phyloP scores from a whole-genome alignment of 768 basidiomycete species.

The Agaricus subrufescens region DNA sequence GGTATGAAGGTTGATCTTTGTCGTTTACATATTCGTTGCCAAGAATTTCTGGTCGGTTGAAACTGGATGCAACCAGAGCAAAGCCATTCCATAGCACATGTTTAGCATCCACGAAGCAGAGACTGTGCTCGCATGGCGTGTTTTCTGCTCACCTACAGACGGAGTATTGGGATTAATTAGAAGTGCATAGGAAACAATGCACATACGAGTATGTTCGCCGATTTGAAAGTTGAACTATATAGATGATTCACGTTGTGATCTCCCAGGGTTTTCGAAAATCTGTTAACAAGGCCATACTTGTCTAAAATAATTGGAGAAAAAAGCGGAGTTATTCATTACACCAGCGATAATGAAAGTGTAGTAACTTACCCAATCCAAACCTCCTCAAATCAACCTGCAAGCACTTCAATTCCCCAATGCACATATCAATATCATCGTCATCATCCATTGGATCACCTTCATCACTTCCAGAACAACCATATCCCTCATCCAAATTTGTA shows the following conservation, averaged over 20 bases:
- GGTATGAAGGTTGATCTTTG: too few relatives aligned
- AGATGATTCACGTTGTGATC: slow-evolving; percentile 76
- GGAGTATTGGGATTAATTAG: neutral
- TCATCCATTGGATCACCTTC: slow-evolving; percentile 14
- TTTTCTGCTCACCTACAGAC: slow-evolving; percentile 47
- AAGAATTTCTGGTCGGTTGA: too few relatives aligned
- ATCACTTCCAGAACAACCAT: slow-evolving; percentile 11
- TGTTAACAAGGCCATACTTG: slow-evolving; percentile 73
- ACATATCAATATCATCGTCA: slow-evolving; percentile 28
- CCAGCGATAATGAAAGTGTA: slow-evolving; percentile 3
- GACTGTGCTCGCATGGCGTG: slow-evolving; percentile 53
- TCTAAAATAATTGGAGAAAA: slow-evolving; percentile 33
- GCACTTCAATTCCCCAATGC: slow-evolving; percentile 50
- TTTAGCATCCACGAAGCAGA: slow-evolving; percentile 55
- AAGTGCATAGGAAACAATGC: neutral
- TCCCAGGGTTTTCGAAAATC: slow-evolving; percentile 70
- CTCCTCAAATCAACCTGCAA: slow-evolving; percentile 71
- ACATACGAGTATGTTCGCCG: slow-evolving; percentile 69
- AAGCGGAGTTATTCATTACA: neutral
- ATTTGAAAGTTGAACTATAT: slow-evolving; percentile 82
- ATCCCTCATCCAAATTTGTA: slow-evolving; percentile 30
- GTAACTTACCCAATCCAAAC: slow-evolving; percentile 59
- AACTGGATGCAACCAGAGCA: too few relatives aligned
- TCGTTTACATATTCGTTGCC: too few relatives aligned
- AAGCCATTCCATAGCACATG: neutral